Evolutionary conservation across 352 stramenopile species (phyloP), one percentile per base, ranked within the genome.

Genomic region (Phytophthora pistaciae): DNA sequence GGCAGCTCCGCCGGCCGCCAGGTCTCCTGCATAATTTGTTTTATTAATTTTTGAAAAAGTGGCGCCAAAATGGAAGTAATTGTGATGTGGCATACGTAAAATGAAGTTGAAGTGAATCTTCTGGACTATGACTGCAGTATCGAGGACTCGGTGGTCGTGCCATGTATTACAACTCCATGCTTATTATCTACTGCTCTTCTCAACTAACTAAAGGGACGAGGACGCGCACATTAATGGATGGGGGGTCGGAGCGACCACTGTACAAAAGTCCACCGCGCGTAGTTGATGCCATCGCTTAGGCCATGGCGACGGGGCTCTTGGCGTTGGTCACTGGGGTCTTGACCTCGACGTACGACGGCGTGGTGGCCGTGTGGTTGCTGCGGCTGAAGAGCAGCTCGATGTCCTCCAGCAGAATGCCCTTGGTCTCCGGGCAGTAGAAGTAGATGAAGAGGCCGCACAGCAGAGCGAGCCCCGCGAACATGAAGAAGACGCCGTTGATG

Each of bases 401-500:
- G 23, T 76, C 68, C n/a, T 76, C 68, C 44, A 76, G 57, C 23
- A 76, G 27, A 42, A 76, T 65, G n/a, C 68, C 68, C 56, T 72
- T 76, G 52, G 68, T 72, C 68, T 76, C 68, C 5, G 68, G 68
- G 23, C 68, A 76, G 63, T 33, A 76, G 46, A 72, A 76, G 63
- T 70, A 72, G 49, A 68, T 66, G 44, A 76, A 76, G 5, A 72
- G 6, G 13, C 63, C 63, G 25, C 63, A 72, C 2, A 61, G 21
- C 2, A 64, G 3, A 8, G 57, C 55, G 3, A 73, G 65, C 0
- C 59, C 64, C 3, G 70, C 59, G 18, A 77, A 77, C 50, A 77
- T 55, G 58, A 70, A 76, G 58, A 76, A 76, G 11, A 72, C 64
- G 23, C 69, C 69, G 58, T 73, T 72, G 54, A 77, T 77, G 53